A percentile compares a stretch with the other conserved stretches of the same genome.
These are phyloP conservation scores for Juncus inflexus DNA, from an alignment of 176 grass and related monocot species.

Conservation along the genomic window DNA sequence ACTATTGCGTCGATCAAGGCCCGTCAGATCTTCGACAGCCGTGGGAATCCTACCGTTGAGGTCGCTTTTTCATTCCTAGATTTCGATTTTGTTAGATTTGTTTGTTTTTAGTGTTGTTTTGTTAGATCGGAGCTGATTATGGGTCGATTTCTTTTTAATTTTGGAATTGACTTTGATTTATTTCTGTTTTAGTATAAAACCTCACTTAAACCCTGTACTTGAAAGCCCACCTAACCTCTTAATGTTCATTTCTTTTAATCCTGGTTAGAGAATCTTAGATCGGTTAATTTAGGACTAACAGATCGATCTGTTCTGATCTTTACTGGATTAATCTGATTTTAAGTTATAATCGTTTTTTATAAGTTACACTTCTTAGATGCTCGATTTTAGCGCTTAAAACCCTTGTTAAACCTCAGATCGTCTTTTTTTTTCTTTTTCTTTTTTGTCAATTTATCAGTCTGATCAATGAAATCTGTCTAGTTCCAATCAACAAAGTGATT, in stretches of 20 bases:
- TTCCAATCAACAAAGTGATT: too few relatives aligned
- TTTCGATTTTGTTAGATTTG: neutral
- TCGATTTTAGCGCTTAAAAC: too few relatives aligned
- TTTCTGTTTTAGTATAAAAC: constrained; percentile 1
- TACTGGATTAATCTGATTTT: neutral
- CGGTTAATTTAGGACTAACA: neutral
- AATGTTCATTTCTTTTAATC: neutral
- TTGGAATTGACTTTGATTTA: constrained; percentile 13
- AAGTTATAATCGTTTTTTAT: constrained; percentile 1
- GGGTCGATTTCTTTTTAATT: constrained; percentile 10
- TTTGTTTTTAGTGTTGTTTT: neutral
- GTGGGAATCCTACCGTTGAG: constrained; percentile 51
- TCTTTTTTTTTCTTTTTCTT: too few relatives aligned
- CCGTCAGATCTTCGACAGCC: constrained; percentile 96
- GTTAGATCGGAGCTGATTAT: neutral
- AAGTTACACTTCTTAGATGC: neutral
- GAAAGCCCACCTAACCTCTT: neutral
- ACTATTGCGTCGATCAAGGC: constrained; percentile 64
- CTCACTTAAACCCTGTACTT: constrained; percentile 21
- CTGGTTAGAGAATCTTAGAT: neutral
- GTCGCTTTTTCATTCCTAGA: constrained; percentile 19
- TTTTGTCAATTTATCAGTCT: too few relatives aligned
- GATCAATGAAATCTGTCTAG: too few relatives aligned
- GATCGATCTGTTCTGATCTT: neutral
- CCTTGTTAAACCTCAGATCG: too few relatives aligned